These are phyloP conservation scores for Glomus cerebriforme DNA, from an alignment of 192 early-diverging fungal genomes.

Conservation along the genomic window DNA sequence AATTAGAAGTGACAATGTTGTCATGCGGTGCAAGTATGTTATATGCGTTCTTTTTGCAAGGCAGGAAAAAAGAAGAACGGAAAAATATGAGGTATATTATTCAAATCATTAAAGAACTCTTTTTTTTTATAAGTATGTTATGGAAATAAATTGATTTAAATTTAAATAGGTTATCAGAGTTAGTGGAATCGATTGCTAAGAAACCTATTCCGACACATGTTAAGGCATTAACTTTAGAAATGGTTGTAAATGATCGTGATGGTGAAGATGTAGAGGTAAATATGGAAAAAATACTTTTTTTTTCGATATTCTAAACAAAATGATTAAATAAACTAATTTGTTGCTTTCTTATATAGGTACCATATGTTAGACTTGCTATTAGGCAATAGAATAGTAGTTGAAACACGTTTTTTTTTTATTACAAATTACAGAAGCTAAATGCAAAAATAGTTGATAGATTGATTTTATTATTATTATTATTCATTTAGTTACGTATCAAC, in stretches of 20 bases:
- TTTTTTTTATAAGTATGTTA: not conserved
- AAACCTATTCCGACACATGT: slow-evolving; percentile 88
- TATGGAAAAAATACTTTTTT: slow-evolving; percentile 23
- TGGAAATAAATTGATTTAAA: not conserved
- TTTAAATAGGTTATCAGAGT: slow-evolving; percentile 66
- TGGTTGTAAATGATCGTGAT: slow-evolving; percentile 84
- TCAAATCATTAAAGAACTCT: not conserved
- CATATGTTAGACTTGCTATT: slow-evolving; percentile 48
- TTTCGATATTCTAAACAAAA: not conserved
- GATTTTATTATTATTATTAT: no score
- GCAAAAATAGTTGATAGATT: no score
- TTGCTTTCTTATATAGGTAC: slow-evolving; percentile 37
- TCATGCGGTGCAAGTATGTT: slow-evolving; percentile 92
- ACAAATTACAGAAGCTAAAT: no score
- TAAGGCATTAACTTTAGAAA: slow-evolving; percentile 81
- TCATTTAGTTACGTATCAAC: no score
- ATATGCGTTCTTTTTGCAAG: slow-evolving; percentile 84
- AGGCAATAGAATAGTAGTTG: slow-evolving; percentile 34
- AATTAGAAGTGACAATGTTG: slow-evolving; percentile 91
- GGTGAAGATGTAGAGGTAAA: slow-evolving; percentile 88
- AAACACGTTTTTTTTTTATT: no score
- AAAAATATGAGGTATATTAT: slow-evolving; percentile 69
- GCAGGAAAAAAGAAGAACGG: slow-evolving; percentile 85
- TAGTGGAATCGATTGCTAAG: slow-evolving; percentile 74
- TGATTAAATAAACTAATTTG: not conserved